phyloP scores from a whole-genome alignment of 495 filamentous ascomycete genomes.

The Cryomyces minteri region DNA sequence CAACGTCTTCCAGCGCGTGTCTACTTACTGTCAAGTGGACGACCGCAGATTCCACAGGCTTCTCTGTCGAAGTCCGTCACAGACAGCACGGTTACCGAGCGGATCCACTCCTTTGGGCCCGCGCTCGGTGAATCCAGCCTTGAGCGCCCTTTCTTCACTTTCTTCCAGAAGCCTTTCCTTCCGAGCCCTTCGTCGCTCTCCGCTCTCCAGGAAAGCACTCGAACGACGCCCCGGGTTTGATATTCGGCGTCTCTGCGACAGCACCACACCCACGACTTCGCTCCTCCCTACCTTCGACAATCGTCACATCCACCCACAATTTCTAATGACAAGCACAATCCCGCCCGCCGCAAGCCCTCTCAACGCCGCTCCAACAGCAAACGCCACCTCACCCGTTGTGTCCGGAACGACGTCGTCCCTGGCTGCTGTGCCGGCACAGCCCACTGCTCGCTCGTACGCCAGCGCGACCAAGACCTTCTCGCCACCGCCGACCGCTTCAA shows the following conservation, averaged over 20 bases:
- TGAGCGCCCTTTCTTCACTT: slow-evolving; percentile 1
- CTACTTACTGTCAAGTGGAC: no score
- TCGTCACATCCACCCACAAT: neutral
- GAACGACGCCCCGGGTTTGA: slow-evolving; percentile 24
- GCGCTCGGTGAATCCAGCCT: slow-evolving; percentile 4
- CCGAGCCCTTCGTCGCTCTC: neutral
- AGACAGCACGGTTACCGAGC: no score
- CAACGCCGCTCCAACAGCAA: slow-evolving; percentile 37
- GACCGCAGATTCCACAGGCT: no score
- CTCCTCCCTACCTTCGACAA: neutral
- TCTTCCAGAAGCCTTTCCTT: slow-evolving; percentile 1
- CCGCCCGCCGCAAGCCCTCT: slow-evolving; percentile 22
- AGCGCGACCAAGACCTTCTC: slow-evolving; percentile 61
- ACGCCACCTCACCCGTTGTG: slow-evolving; percentile 35
- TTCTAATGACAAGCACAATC: slow-evolving; percentile 25
- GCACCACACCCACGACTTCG: neutral
- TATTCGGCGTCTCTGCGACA: slow-evolving; percentile 18
- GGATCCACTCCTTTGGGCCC: neutral
- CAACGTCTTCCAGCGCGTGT: no score
- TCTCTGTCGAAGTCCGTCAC: no score
- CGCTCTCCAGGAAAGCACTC: slow-evolving; percentile 2
- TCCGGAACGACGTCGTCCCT: slow-evolving; percentile 41
- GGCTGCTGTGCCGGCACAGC: slow-evolving; percentile 43
- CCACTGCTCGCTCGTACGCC: slow-evolving; percentile 41
- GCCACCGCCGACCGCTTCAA: slow-evolving; percentile 49